Conservation (phyloP, 495 filamentous ascomycete genomes). For the Pseudomonodictys pantanalensis region DNA sequence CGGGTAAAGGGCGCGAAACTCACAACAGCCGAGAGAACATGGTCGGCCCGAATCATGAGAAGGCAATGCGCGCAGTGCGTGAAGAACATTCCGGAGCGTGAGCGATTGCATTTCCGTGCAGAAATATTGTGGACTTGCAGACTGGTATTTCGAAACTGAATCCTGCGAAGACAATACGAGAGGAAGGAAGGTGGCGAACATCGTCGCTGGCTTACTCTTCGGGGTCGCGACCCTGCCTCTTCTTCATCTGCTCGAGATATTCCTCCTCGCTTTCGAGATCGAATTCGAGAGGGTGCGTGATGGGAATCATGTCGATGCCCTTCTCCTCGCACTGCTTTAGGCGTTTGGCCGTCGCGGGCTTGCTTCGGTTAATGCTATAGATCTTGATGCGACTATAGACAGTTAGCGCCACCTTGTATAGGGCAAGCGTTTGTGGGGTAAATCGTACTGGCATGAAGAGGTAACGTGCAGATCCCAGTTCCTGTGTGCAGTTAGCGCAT, state of each 20-base stretch:
- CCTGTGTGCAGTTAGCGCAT: slow-evolving; percentile 30
- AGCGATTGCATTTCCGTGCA: not conserved
- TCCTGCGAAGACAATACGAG: not conserved
- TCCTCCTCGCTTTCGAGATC: slow-evolving; percentile 35
- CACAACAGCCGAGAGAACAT: no score
- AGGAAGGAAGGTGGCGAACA: not conserved
- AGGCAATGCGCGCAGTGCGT: slow-evolving; percentile 5
- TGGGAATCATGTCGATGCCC: slow-evolving; percentile 37
- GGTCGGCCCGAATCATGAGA: no score
- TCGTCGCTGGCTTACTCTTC: slow-evolving; percentile 15
- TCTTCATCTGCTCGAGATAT: slow-evolving; percentile 29
- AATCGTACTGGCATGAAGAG: slow-evolving; percentile 52
- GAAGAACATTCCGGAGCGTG: slow-evolving; percentile 6
- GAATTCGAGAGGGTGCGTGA: slow-evolving; percentile 33
- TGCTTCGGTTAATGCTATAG: slow-evolving; percentile 60
- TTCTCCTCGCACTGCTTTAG: slow-evolving; percentile 51
- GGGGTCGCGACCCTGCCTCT: slow-evolving; percentile 30
- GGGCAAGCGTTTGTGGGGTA: not conserved
- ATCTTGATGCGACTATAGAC: slow-evolving; percentile 50
- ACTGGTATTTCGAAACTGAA: not conserved
- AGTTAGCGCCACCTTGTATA: not conserved
- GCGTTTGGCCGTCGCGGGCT: slow-evolving; percentile 47
- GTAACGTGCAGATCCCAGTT: slow-evolving; percentile 68
- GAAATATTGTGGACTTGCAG: not conserved
- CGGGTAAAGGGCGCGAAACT: no score